Evolutionary conservation across 2,329 filamentous ascomycete species (phyloP), one percentile per base, ranked within the genome.

Genomic region (Cladophialophora carrionii): DNA sequence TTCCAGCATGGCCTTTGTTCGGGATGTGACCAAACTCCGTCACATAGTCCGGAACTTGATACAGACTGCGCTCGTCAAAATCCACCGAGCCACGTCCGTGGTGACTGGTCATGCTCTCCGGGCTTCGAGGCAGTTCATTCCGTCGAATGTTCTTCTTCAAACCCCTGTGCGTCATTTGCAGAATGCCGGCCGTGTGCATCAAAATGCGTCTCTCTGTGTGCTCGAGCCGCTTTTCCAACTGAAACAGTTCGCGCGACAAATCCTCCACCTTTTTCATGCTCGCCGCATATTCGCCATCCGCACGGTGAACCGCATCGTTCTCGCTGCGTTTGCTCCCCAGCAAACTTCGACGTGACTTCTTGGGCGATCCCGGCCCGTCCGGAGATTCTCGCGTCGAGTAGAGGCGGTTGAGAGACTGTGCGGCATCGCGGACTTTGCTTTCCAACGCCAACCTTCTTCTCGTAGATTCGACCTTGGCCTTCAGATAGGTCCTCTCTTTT

Each of bases 351-450:
- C 84, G 77, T 59, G 78, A 79, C 64, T 80, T 88, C 77, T 76
- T 83, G 75, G 77, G 83, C 76, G 73, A 83, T 17, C 64, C 81
- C 75, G 72, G 77, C 12, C 66, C 74, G 55, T 73, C 70, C 63
- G 64, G 43, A 22, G 71, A 71, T 31, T 74, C 73, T 37, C 84
- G 83, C n/a, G 87, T 83, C 8, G 86, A 86, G 74, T 96, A 92
- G 32, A 99, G 82, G 72, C 90, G 88, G 64, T 89, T 88, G 78
- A 99, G 88, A 48, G 92, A 96, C 69, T 89, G 86, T 10, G 95
- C 92, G 0, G 95, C 95, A 83, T 98, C 94, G 72, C 92, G 90
- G 72, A 97, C 92, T 80, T 98, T 99, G 61, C 88, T 90, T 77
- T 99, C 95, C 53, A 98, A 87, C 34, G 88, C 88, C 43, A 99